Evolutionary conservation across 2,329 filamentous ascomycete species (phyloP), one percentile per base, ranked within the genome.

Genomic region (Talaromyces islandicus): DNA sequence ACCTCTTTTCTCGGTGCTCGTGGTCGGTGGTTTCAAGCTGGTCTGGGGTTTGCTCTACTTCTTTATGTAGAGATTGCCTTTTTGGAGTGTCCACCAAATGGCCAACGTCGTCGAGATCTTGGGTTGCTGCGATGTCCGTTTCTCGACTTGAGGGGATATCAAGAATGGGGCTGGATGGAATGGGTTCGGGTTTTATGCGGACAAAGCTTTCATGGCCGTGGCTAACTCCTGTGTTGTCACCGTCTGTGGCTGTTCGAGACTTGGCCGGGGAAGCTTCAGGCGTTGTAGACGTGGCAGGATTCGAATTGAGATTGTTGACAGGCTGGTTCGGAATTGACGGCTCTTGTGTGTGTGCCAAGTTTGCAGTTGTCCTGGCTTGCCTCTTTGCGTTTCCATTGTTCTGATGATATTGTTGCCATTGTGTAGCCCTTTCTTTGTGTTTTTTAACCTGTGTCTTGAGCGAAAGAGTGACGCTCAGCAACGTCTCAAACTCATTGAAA

Each of bases 21-120:
- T n/a, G 41, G 29, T n/a, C 32, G 14, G 32, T 51, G 17, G 54
- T 52, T 12, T 30, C 11, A 14, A 19, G 53, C 48, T 32, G 48
- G 24, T 56, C 50, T 59, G 54, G 41, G 6, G 46, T n/a, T 46
- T 12, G 6, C 32, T 27, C 48, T 38, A 57, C 50, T n/a, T 60
- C 58, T 35, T 30, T 24, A 50, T 51, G 54, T 35, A 60, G 52
- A n/a, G 54, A 19, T 17, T 63, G 64, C 60, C 73, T 76, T 12
- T 78, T 84, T 56, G 76, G 69, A 66, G 80, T 74, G 53, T 72
- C 65, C 19, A 75, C 69, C 48, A 58, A 62, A 32, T 70, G 71
- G 7, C 78, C 80, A 56, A 78, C 72, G 48, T 80, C 77, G 66
- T 85, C 82, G 11, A 88, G 75, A 67, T 89, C 86, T 56, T 88